Base-by-base conservation (phyloP, 441 rosid genomes). In the Pelargonium cotyledonis region DNA sequence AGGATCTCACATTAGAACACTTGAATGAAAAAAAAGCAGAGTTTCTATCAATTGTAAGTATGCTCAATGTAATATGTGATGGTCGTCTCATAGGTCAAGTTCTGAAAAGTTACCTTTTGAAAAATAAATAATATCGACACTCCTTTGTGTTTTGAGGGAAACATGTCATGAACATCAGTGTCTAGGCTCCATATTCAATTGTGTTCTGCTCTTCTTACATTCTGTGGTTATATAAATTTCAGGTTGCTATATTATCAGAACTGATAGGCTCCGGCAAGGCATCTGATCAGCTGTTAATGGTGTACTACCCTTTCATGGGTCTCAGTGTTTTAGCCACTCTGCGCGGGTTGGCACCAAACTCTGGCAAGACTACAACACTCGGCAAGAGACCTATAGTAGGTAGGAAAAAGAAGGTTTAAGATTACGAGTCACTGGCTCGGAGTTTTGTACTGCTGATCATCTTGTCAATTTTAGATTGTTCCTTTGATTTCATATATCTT, bases 171-270 rank as follows among this genome's bases (percentile, higher is more conserved):
- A 44, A 11, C 12, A 11, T 44, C 49, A 6, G 0, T 44, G 49
- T 44, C 9, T 44, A 7, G 7, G 1, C 31, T 26, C 31, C 3
- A 26, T 18, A 21, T 21, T 21, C 23, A 21, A 21, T 21, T 21
- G 23, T 21, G 14, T 9, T 64, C n/a, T 9, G 26, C 8, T 70
- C 63, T 67, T 66, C 43, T 66, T 43, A 49, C 21, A 55, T 19
- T 63, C 71, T 72, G 66, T 46, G 12, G 67, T 2, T 26, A 29
- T 72, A 49, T 0, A 26, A 2, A 67, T 14, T 70, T 55, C 81
- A 92, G 98, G 79, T 80, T 68, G 90, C 95, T 38, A 68, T 86
- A 57, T 62, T 90, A 4, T 82, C 87, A 38, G 96, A 92, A 73
- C 71, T 89, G 76, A 47, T 78, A 69, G 81, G 88, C 44, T 92